Evolutionary conservation across 2,329 filamentous ascomycete species (phyloP), one percentile per base, ranked within the genome.

Genomic region (Ophiostoma himal-ulmi): DNA sequence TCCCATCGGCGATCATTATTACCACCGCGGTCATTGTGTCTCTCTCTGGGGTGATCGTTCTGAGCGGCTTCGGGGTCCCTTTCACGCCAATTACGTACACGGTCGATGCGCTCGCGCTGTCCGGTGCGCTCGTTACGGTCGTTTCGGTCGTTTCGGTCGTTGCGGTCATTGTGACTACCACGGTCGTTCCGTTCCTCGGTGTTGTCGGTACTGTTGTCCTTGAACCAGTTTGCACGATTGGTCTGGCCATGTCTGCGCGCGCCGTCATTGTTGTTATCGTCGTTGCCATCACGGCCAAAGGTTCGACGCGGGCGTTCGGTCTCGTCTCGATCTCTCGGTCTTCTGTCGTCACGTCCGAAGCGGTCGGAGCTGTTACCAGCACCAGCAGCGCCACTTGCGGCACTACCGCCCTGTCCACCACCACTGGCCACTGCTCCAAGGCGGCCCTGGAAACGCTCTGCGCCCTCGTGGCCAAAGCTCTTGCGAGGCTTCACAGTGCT

Each of bases 401-500:
- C 82, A 78, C 65, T 57, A 20, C 78, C 77, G 54, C 84, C 81
- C 5, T 80, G 84, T 48, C 86, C 82, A 78, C 69, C 44, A 7
- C 78, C 77, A 54, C 82, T 67, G n/a, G 39, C 26, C 22, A 14
- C 52, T 5, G 20, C n/a, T 78, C 68, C 67, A 62, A 82, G 68
- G 30, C 44, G 48, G 39, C 54, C 52, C 20, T 30, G 86, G 73
- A 91, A 91, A 69, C 89, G 86, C 78, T 92, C 89, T 73, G 89
- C 88, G 57, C 90, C 89, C 72, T 92, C 89, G 70, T 87, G 84
- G 22, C 89, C 88, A 76, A 91, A 89, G 76, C 88, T 93, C 82
- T 90, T 91, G 74, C 90, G 87, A 36, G 89, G 88, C 76, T 91
- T 91, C 52, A 91, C 88, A 36, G 85, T 89, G 74, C 86, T 91